These are phyloP conservation scores for Dianthus caryophyllus DNA, from an alignment of 148 eudicot species.

Conservation along the genomic window DNA sequence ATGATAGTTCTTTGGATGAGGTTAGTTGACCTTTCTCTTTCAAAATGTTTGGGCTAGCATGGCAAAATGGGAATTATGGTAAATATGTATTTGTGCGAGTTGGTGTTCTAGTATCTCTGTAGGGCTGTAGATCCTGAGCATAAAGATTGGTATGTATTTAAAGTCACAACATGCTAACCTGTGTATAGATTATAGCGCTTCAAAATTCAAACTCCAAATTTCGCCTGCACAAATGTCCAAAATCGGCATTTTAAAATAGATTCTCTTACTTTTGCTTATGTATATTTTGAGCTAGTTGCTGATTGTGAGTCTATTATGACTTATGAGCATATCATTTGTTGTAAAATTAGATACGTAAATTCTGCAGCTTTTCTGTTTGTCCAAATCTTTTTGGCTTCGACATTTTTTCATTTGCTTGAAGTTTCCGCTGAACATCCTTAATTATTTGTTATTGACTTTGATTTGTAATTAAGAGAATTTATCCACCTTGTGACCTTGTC, in stretches of 20 bases:
- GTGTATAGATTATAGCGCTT: not conserved
- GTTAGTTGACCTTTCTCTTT: conserved; percentile 26
- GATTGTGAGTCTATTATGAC: too few species aligned
- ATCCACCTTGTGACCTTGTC: too few species aligned
- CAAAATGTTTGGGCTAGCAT: not conserved
- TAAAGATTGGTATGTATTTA: not conserved
- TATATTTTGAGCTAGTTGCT: not conserved
- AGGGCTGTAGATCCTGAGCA: not conserved
- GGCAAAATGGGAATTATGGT: not conserved
- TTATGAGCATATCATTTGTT: not conserved
- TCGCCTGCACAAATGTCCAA: not conserved
- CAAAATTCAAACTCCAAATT: not conserved
- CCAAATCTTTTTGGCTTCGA: not conserved
- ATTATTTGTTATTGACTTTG: too few species aligned
- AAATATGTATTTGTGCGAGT: not conserved
- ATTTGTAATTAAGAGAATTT: too few species aligned
- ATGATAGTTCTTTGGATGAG: conserved; percentile 61
- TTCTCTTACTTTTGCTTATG: not conserved
- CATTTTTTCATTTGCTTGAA: too few species aligned
- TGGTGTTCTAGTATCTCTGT: not conserved
- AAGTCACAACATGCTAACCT: not conserved
- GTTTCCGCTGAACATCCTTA: too few species aligned
- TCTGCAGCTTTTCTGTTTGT: not conserved
- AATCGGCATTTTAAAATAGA: not conserved
- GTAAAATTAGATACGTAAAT: not conserved